A percentile compares a stretch with the other conserved stretches of the same genome.
These are phyloP conservation scores for Paraphaeosphaeria minitans DNA, from an alignment of 2,329 filamentous ascomycete species.

Conservation along the genomic window DNA sequence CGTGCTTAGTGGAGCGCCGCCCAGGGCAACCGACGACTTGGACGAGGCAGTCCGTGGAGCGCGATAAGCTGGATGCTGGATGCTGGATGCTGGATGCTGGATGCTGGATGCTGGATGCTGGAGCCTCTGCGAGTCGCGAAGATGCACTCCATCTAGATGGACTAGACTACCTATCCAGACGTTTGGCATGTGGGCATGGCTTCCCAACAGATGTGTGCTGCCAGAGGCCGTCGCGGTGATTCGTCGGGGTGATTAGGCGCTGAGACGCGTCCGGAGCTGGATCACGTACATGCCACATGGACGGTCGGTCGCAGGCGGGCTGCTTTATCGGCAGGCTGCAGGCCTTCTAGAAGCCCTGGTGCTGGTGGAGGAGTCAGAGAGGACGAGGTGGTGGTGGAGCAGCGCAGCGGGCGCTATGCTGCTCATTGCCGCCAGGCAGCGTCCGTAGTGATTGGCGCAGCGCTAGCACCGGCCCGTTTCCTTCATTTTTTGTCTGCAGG, in stretches of 20 bases:
- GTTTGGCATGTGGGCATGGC: constrained; percentile 1
- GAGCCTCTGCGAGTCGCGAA: not conserved
- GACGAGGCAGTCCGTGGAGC: not conserved
- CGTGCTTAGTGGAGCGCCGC: constrained; percentile 26
- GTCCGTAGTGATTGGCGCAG: not conserved
- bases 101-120: constrained; percentile 4
- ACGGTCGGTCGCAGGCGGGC: not conserved
- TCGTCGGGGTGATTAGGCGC: not conserved
- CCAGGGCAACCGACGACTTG: not conserved
- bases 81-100: not conserved
- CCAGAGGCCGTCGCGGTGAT: not conserved
- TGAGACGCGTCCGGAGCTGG: constrained; percentile 4
- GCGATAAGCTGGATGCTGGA: not conserved
- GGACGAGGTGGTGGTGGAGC: not conserved
- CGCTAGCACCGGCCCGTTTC: constrained; percentile 23
- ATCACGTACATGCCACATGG: not conserved
- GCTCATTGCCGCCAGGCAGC: not conserved
- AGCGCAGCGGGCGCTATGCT: constrained; percentile 2
- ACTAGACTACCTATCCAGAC: no score
- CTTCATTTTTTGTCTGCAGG: constrained; percentile 25
- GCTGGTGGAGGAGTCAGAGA: not conserved
- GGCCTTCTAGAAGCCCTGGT: constrained; percentile 3
- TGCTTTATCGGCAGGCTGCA: not conserved
- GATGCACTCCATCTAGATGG: no score
- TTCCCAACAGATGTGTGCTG: constrained; percentile 6